Conservation (phyloP, 2,329 filamentous ascomycete genomes). For the Phyllachora maydis region DNA sequence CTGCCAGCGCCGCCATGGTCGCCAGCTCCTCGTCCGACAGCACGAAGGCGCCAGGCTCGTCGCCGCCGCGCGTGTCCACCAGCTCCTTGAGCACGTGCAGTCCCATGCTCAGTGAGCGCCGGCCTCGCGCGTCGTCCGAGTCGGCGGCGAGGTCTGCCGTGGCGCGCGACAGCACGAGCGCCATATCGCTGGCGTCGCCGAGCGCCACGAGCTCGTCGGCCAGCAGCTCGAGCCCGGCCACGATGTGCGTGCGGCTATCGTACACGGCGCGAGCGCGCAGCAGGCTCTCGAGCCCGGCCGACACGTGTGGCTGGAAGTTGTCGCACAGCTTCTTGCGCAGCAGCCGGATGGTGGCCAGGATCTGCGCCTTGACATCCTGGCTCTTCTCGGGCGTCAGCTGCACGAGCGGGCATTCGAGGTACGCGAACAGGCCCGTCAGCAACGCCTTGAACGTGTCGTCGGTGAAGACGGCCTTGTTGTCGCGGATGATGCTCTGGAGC, state of each 20-base stretch:
- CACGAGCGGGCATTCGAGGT: slow-evolving; percentile 39
- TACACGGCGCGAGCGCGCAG: slow-evolving; percentile 43
- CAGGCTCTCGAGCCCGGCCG: slow-evolving; percentile 45
- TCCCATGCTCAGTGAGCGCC: slow-evolving; percentile 37
- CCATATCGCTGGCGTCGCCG: slow-evolving; percentile 40
- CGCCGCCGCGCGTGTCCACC: slow-evolving; percentile 25
- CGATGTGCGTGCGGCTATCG: slow-evolving; percentile 49
- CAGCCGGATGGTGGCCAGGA: slow-evolving; percentile 52
- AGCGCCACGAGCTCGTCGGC: slow-evolving; percentile 50
- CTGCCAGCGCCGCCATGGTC: slow-evolving; percentile 26
- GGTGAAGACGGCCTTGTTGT: slow-evolving; percentile 39
- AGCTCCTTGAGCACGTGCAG: slow-evolving; percentile 40
- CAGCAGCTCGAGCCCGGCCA: slow-evolving; percentile 52
- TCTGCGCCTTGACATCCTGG: slow-evolving; percentile 54
- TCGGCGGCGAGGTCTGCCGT: slow-evolving; percentile 19
- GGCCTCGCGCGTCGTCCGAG: slow-evolving; percentile 14
- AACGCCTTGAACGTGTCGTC: slow-evolving; percentile 51
- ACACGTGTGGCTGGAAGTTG: slow-evolving; percentile 45
- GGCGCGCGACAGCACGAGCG: slow-evolving; percentile 27
- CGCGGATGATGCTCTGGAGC: slow-evolving; percentile 52
- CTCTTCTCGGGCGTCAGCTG: slow-evolving; percentile 40
- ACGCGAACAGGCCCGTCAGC: slow-evolving; percentile 47
- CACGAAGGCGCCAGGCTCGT: no score
- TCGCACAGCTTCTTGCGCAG: slow-evolving; percentile 48
- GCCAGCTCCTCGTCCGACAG: slow-evolving; percentile 30